Base-by-base conservation (phyloP, 2,329 filamentous ascomycete species). In the Alternaria ventricosa region DNA sequence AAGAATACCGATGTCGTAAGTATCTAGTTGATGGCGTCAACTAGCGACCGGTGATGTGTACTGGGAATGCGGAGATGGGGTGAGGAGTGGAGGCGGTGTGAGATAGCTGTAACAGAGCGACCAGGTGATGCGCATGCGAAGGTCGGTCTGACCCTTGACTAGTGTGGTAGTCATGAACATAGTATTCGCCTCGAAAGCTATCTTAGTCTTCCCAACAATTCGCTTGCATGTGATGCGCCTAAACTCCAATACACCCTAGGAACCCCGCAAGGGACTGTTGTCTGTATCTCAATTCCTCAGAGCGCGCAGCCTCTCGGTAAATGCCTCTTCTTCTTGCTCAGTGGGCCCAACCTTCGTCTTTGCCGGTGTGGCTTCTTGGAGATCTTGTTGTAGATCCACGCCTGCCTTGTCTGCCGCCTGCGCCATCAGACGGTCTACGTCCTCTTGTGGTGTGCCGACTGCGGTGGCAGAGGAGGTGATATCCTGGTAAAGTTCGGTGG, bases 401-500 rank as follows among this genome's bases (percentile, higher is more conserved):
- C 94, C 94, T 10, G 92, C 93, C 79, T 96, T 93, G 79, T 97
- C 94, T 66, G 93, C 93, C 46, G 96, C 88, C 82, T 96, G 92
- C 68, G 88, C 90, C 81, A 97, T 91, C 66, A 97, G 82, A 70
- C 93, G 89, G 79, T 97, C 93, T 2, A 97, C 93, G 70, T 94
- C 93, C 71, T 96, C 93, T 78, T 97, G 88, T 81, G 83, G 92
- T 82, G 83, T 94, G 79, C 84, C 92, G 78, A 83, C 90, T 74
- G 81, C 92, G 79, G 93, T 96, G 41, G 91, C 91, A 64, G 91
- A 90, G 22, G 88, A 89, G 66, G 94, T 95, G 63, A 93, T 92
- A 75, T 94, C 93, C 80, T 95, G 92, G 81, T 96, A 96, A 81
- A 94, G 93, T 70, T 89, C 83, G 9, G 83, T 84, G 44, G 82